Conservation (phyloP, 352 stramenopile genomes). For the Globisporangium perplexum region DNA sequence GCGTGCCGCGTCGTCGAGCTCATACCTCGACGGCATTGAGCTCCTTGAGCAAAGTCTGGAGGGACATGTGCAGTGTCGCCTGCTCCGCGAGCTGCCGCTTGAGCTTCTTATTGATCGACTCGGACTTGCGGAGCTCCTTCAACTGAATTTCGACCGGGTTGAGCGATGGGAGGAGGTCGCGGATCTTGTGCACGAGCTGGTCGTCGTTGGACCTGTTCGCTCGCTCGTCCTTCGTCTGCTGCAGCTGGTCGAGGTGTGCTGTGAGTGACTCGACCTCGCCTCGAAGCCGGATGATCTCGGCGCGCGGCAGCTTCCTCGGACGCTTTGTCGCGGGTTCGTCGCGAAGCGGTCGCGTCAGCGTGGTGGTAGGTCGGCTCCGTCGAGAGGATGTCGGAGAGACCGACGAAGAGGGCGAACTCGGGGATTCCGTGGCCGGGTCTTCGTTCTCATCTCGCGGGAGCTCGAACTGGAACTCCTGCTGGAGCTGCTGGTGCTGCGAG, state of each 20-base stretch:
- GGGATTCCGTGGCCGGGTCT: background rate
- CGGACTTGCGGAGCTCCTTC: conserved; percentile 4
- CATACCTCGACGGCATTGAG: conserved; percentile 4
- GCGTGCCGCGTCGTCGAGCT: background rate
- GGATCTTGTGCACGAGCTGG: background rate
- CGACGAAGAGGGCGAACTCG: background rate
- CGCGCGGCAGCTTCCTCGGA: conserved; percentile 5
- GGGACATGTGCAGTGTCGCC: background rate
- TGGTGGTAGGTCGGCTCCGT: background rate
- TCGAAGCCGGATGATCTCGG: conserved; percentile 9
- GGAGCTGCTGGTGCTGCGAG: background rate
- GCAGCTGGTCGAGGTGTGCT: conserved; percentile 6
- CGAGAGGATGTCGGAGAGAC: background rate
- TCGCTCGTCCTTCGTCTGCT: conserved; percentile 1
- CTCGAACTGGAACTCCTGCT: background rate
- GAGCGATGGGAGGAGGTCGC: conserved; percentile 1
- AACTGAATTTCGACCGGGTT: conserved; percentile 2
- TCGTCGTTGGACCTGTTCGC: background rate
- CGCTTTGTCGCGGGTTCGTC: background rate
- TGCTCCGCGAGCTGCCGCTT: conserved; percentile 5
- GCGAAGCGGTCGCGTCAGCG: background rate
- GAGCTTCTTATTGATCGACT: conserved; percentile 6
- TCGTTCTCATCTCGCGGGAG: background rate
- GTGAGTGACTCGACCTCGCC: conserved; percentile 8
- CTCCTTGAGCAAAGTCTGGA: conserved; percentile 7